Base-by-base conservation (phyloP, 805 yeast genomes). In the Pichia ethanolica region DNA sequence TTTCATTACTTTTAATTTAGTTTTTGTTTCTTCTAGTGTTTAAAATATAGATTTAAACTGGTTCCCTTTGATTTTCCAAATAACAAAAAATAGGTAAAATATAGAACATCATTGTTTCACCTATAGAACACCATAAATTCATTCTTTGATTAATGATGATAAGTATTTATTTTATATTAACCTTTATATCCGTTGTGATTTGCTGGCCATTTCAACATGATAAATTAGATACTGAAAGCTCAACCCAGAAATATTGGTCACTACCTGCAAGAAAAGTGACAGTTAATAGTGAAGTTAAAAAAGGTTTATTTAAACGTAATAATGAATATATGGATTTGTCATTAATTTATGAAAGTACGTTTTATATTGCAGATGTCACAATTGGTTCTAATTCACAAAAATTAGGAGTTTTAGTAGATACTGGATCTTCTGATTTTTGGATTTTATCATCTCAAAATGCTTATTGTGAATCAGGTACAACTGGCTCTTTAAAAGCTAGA, bases 371-470 rank as follows among this genome's bases (percentile, higher is more conserved):
- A 2, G 67, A 66, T 3, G 52, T 79, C 34, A 58, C 63, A 14
- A 60, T 85, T 27, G 91, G 93, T 7, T 75, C 86, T 0, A 74
- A 81, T 3, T 59, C 70, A 0, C 85, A 83, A 60, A 64, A 69
- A 14, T 70, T 83, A 7, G 71, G 70, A 6, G 79, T 83, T 11
- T 64, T 83, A 35, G 63, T 85, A 13, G 93, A 85, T 58, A 85
- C 91, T 0, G 93, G 91, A 3, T 83, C 89, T 0, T 75, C 86
- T 0, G 91, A 85, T 61, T 66, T 86, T 20, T 84, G 88, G 88
- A 78, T 83, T 25, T 71, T 77, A 52, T 69, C 73, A 26, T 61
- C 74, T 1, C 58, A 67, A 40, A 80, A 79, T 58, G 74, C 82
- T 1, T 74, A 70, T 49, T 77, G 81, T 58, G 37, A 34, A 26